phyloP scores from a whole-genome alignment of 2,329 filamentous ascomycete genomes.

The Aspergillus transmontanensis region DNA sequence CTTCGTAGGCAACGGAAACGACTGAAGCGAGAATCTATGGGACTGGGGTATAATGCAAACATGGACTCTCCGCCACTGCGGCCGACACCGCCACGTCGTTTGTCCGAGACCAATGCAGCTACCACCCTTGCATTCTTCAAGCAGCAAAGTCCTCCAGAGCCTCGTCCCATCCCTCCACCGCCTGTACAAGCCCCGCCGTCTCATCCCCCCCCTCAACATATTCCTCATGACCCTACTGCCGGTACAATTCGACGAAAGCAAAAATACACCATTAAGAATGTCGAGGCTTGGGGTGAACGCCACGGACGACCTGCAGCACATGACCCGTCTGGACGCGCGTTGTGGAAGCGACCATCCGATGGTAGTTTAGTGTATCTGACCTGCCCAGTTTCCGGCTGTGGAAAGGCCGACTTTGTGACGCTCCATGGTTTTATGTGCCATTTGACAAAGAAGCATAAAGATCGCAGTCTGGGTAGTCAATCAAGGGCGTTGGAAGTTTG shows the following conservation, averaged over 20 bases:
- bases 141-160: slow-evolving; percentile 44
- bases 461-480: slow-evolving; percentile 43
- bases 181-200: slow-evolving; percentile 27
- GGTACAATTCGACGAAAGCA: slow-evolving; percentile 40
- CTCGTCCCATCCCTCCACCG: slow-evolving; percentile 32
- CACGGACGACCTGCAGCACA: slow-evolving; percentile 45
- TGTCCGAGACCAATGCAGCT: slow-evolving; percentile 45
- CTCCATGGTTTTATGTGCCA: slow-evolving; percentile 48
- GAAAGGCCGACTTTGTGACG: slow-evolving; percentile 45
- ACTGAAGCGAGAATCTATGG: slow-evolving; percentile 45
- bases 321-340: slow-evolving; percentile 39
- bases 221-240: slow-evolving; percentile 31
- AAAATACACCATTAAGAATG: slow-evolving; percentile 47
- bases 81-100: slow-evolving; percentile 40
- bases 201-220: slow-evolving; percentile 26
- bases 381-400: slow-evolving; percentile 41
- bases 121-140: slow-evolving; percentile 46
- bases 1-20: slow-evolving; percentile 43
- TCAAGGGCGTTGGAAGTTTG: slow-evolving; percentile 44
- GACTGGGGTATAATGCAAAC: slow-evolving; percentile 35
- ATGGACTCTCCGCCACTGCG: slow-evolving; percentile 41
- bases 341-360: slow-evolving; percentile 46
- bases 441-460: slow-evolving; percentile 46
- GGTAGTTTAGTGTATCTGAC: slow-evolving; percentile 42
- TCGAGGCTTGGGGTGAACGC: slow-evolving; percentile 45